Conservation (phyloP, 371 early-diverging fungal genomes). For the Mortierella sp. region DNA sequence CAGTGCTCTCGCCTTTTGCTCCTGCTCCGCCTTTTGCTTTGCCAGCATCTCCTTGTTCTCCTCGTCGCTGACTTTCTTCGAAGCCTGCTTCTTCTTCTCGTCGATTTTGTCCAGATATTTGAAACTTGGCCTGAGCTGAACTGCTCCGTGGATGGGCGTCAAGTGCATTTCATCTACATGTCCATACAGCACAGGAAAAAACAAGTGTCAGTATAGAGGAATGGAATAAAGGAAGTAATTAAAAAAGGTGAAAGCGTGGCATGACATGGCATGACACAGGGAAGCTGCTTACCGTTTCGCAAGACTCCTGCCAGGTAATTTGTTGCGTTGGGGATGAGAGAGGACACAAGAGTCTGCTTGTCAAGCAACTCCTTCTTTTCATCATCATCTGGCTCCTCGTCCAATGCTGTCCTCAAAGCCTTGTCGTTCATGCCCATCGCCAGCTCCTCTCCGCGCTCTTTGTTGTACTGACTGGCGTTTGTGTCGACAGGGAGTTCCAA, state of each 20-base stretch:
- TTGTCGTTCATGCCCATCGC: conserved; percentile 84
- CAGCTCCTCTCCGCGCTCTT: conserved; percentile 83
- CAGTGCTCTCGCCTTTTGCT: conserved; percentile 70
- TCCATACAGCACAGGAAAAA: too few species aligned
- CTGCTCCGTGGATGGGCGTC: conserved; percentile 77
- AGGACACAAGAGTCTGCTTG: conserved; percentile 81
- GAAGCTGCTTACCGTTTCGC: conserved; percentile 71
- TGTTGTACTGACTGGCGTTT: conserved; percentile 75
- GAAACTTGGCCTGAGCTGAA: conserved; percentile 89
- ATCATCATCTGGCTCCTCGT: conserved; percentile 66
- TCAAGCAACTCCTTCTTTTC: conserved; percentile 76
- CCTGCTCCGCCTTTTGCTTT: conserved; percentile 61
- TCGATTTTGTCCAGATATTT: conserved; percentile 91
- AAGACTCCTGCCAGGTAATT: conserved; percentile 86
- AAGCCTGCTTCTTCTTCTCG: conserved; percentile 84
- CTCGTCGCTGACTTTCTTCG: conserved; percentile 74
- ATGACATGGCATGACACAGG: background rate
- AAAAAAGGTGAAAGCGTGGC: background rate
- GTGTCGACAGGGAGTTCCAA: conserved; percentile 90
- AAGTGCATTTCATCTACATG: conserved; percentile 82
- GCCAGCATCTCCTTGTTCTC: conserved; percentile 71
- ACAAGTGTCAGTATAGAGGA: background rate
- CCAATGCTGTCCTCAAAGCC: conserved; percentile 76
- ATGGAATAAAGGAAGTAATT: too few species aligned
- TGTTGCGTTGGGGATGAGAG: conserved; percentile 81